These are phyloP conservation scores for Chrysoporthe puriensis DNA, from an alignment of 2,329 filamentous ascomycete genomes.

Conservation along the genomic window DNA sequence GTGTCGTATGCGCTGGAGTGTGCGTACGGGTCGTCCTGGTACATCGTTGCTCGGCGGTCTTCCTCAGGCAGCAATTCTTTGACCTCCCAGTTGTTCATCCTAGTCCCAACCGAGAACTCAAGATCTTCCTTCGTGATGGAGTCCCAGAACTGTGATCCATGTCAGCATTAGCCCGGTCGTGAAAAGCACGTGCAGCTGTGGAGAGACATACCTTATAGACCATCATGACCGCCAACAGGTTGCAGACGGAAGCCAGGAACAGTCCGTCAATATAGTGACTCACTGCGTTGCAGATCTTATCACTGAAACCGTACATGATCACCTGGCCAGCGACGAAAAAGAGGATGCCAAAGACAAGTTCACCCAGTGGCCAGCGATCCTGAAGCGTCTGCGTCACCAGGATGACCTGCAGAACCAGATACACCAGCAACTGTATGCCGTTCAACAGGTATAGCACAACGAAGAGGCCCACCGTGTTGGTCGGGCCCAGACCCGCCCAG, in stretches of 20 bases:
- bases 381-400: constrained; percentile 88
- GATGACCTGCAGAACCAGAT: constrained; percentile 84
- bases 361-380: constrained; percentile 92
- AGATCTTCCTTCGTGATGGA: constrained; percentile 98
- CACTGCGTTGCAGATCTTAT: constrained; percentile 78
- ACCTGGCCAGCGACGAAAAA: constrained; percentile 94
- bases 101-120: constrained; percentile 94
- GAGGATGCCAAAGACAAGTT: constrained; percentile 87
- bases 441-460: constrained; percentile 91
- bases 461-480: constrained; percentile 86
- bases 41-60: constrained; percentile 73
- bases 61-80: constrained; percentile 87
- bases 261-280: constrained; percentile 94
- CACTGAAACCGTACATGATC: constrained; percentile 86
- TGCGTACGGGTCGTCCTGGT: constrained; percentile 68
- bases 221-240: constrained; percentile 97
- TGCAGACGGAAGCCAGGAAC: constrained; percentile 93
- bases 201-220: constrained; percentile 80
- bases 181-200: background rate
- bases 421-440: constrained; percentile 82
- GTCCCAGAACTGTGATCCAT: constrained; percentile 81
- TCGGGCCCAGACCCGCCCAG: constrained; percentile 83
- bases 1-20: constrained; percentile 59
- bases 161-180: constrained; percentile 3
- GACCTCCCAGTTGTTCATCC: constrained; percentile 97